phyloP scores from a whole-genome alignment of 2,329 filamentous ascomycete genomes.

The Colletotrichum somersetense region DNA sequence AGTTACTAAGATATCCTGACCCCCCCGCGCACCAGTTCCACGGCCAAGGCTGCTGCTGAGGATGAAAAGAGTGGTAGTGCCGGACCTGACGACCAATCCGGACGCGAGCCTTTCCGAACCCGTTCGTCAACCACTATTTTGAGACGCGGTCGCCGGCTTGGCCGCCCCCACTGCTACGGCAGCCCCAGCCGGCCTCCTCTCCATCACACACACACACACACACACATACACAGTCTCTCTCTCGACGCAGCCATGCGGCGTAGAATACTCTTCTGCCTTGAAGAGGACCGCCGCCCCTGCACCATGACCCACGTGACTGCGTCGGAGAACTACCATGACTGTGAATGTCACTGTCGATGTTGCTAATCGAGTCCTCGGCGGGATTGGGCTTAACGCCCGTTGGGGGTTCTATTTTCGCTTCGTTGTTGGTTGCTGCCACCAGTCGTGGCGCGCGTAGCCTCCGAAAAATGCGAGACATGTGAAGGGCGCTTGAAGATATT shows the following conservation, averaged over 20 bases:
- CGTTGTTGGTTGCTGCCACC: not conserved
- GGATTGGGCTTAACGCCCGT: slow-evolving; percentile 5
- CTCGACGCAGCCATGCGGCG: not conserved
- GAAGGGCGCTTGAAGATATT: slow-evolving; percentile 11
- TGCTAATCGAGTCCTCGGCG: not conserved
- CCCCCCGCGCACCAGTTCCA: slow-evolving; percentile 3
- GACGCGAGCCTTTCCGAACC: slow-evolving; percentile 12
- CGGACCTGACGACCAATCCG: not conserved
- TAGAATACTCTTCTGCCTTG: not conserved
- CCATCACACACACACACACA: too few relatives aligned
- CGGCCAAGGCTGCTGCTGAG: slow-evolving; percentile 8
- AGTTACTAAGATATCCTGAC: slow-evolving; percentile 3
- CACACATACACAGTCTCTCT: too few relatives aligned
- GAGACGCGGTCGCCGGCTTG: slow-evolving; percentile 25
- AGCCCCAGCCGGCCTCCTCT: not conserved
- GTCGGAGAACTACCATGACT: not conserved
- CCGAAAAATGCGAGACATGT: slow-evolving; percentile 11
- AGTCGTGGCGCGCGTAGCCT: not conserved
- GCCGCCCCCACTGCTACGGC: slow-evolving; percentile 19
- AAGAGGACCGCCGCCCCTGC: not conserved
- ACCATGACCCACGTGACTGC: slow-evolving; percentile 19
- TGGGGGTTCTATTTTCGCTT: slow-evolving; percentile 26
- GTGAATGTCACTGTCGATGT: slow-evolving; percentile 7
- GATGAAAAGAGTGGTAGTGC: not conserved
- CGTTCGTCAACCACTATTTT: slow-evolving; percentile 28